Percentiles rank a stretch among this genome's conserved stretches.
These are phyloP conservation scores for Arthromyces matolae DNA, from an alignment of 768 basidiomycete species.

Conservation along the genomic window DNA sequence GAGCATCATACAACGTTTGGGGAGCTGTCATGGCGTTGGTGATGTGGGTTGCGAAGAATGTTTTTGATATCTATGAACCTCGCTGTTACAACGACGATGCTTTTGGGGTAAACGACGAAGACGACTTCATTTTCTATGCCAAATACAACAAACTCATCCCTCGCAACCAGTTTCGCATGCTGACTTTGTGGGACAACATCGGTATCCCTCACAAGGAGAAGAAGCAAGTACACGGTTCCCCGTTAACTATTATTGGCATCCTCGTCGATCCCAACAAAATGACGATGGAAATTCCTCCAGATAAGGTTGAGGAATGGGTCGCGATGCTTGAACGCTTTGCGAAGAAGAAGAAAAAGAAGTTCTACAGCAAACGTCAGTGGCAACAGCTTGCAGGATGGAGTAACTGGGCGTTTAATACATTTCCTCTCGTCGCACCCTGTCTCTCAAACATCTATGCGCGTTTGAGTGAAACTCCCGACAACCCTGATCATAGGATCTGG, in stretches of 20 bases:
- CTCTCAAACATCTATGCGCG: conserved; percentile 29
- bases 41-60: conserved; percentile 30
- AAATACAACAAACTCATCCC: conserved; percentile 18
- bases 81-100: conserved; percentile 31
- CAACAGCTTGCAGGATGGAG: conserved; percentile 31
- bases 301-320: conserved; percentile 11
- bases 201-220: conserved; percentile 40
- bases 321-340: neutral
- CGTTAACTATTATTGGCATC: conserved; percentile 36
- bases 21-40: conserved; percentile 26
- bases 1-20: conserved; percentile 22
- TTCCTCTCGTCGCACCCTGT: conserved; percentile 25
- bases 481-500: conserved; percentile 14
- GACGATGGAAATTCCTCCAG: conserved; percentile 21
- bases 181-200: conserved; percentile 27
- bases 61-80: conserved; percentile 16
- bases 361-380: conserved; percentile 17
- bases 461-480: conserved; percentile 16
- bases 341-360: neutral
- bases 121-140: conserved; percentile 22
- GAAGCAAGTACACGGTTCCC: conserved; percentile 27
- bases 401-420: conserved; percentile 39
- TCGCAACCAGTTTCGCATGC: neutral
- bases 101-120: conserved; percentile 20
- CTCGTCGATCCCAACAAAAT: conserved; percentile 30